Base-by-base conservation (phyloP, 352 stramenopile species). In the Plasmopara halstedii region DNA sequence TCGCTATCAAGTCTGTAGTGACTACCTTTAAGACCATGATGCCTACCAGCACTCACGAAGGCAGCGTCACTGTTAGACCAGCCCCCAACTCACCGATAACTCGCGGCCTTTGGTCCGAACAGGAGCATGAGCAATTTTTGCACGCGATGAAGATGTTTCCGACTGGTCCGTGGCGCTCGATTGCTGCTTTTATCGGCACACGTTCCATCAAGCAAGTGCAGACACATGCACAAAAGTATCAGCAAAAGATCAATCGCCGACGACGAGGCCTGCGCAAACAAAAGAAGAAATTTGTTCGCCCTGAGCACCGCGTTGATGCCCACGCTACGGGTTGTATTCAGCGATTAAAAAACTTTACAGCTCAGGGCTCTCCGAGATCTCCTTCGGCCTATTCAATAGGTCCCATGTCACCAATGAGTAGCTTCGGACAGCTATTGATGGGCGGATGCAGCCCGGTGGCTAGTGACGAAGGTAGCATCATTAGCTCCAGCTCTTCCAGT, bases 191-290 rank as follows among this genome's bases (percentile, higher is more conserved):
- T 53, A 78, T 92, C 10, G 73, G 75, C 45, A 89, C 80, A 51
- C 73, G 77, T 20, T 85, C 75, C 13, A 84, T 89, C 54, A 85
- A 85, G 57, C 80, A 92, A 43, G 73, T 89, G 43, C 80, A 88
- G 59, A 88, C 80, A 4, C 80, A 92, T 42, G 80, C 80, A 33
- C 80, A 92, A 41, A 92, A 92, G 61, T 92, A 92, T 61, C 75
- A 85, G 46, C 73, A 89, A 53, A 92, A 92, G 59, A 80, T 92
- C 41, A 71, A 81, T 44, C 78, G 78, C 18, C 79, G 76, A n/a
- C 67, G 81, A 50, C 75, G 79, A 34, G 79, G 79, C 0, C 59
- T 90, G 18, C 79, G 79, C 39, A 90, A 90, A 74, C 70, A 90
- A 56, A 88, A 90, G 59, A 88, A 87, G 68, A 83, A 82, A 50